A percentile compares a stretch with the other conserved stretches of the same genome.
Conservation (phyloP, 148 eudicot genomes). For the Rhododendron ferrugineum region DNA sequence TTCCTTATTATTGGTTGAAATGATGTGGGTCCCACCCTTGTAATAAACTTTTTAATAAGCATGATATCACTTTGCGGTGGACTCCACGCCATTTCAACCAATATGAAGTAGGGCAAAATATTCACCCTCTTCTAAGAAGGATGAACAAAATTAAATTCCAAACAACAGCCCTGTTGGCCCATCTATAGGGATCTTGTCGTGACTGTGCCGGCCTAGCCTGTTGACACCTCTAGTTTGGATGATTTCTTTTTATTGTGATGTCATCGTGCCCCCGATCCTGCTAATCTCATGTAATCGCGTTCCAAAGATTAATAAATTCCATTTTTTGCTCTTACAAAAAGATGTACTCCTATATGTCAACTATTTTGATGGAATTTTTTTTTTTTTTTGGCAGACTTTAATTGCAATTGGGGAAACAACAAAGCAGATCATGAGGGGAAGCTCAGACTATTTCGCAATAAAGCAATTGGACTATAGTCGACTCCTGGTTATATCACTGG, state of each 20-base stretch:
- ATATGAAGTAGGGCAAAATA: too few relatives aligned
- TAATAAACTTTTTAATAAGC: too few relatives aligned
- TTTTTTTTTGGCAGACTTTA: neutral
- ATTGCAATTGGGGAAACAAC: slow-evolving; percentile 2
- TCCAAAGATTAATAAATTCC: too few relatives aligned
- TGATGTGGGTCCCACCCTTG: too few relatives aligned
- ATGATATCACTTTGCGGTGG: too few relatives aligned
- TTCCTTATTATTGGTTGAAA: too few relatives aligned
- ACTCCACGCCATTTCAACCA: neutral
- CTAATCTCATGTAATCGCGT: too few relatives aligned
- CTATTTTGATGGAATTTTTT: neutral
- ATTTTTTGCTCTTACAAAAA: too few relatives aligned
- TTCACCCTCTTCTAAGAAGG: too few relatives aligned
- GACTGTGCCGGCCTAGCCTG: fast-evolving
- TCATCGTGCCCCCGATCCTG: too few relatives aligned
- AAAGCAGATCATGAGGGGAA: slow-evolving; percentile 2
- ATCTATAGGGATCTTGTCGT: neutral
- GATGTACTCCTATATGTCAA: neutral
- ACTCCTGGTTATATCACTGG: slow-evolving; percentile 9
- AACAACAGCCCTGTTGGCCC: neutral
- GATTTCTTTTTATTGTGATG: too few relatives aligned
- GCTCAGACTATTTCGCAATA: slow-evolving; percentile 5
- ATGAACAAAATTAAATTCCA: too few relatives aligned
- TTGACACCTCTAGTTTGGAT: neutral
- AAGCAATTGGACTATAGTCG: slow-evolving; percentile 3